phyloP scores from a whole-genome alignment of 2,329 filamentous ascomycete genomes.

The Chaetomium sp. region DNA sequence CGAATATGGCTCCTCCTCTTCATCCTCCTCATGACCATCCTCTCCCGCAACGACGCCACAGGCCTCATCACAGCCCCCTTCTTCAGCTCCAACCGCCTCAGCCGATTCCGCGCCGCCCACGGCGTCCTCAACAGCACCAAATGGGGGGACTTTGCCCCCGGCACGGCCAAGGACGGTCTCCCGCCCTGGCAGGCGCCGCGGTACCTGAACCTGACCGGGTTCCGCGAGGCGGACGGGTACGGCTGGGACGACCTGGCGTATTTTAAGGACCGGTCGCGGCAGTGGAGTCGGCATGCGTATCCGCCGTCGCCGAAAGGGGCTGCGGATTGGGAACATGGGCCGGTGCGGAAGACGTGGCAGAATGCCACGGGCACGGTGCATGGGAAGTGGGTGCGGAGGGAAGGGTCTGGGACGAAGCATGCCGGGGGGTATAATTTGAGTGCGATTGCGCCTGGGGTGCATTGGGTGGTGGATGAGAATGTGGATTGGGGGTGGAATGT shows the following conservation, averaged over 20 bases:
- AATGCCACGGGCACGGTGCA: constrained; percentile 72
- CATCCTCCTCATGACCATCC: constrained; percentile 39
- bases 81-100: constrained; percentile 40
- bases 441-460: constrained; percentile 55
- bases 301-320: constrained; percentile 22
- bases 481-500: constrained; percentile 70
- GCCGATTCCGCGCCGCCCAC: constrained; percentile 47
- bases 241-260: constrained; percentile 67
- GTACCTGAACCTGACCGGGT: constrained; percentile 69
- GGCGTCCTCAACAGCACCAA: constrained; percentile 47
- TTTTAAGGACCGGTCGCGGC: constrained; percentile 59
- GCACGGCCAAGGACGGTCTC: constrained; percentile 16
- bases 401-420: constrained; percentile 39
- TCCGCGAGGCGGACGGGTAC: constrained; percentile 66
- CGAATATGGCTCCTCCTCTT: constrained; percentile 38
- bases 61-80: constrained; percentile 39
- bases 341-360: constrained; percentile 53
- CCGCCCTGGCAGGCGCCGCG: constrained; percentile 27
- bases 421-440: constrained; percentile 56
- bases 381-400: constrained; percentile 65
- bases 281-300: constrained; percentile 51
- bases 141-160: constrained; percentile 56
- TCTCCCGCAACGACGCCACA: constrained; percentile 35
- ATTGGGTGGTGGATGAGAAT: constrained; percentile 53
- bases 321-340: constrained; percentile 28